Conservation (phyloP, 257 asterid genomes). For the Penstemon newberryi region DNA sequence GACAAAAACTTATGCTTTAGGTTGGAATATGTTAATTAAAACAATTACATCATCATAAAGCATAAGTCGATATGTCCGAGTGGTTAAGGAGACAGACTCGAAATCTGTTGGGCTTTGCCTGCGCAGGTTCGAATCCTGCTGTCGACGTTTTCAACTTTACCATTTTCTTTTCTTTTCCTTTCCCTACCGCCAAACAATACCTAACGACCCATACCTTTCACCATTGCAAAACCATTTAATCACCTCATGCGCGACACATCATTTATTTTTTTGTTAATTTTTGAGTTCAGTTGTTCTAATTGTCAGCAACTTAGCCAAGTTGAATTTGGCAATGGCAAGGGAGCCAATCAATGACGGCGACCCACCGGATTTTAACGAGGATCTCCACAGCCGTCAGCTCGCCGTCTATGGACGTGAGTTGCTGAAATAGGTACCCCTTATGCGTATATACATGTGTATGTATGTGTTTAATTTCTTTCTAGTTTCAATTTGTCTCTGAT, state of each 20-base stretch:
- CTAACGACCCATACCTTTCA: neutral
- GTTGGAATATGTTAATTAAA: neutral
- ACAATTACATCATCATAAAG: neutral
- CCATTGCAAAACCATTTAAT: neutral
- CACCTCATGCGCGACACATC: neutral
- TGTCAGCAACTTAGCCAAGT: too few relatives aligned
- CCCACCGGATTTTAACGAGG: too few relatives aligned
- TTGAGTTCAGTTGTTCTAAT: neutral
- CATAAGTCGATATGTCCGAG: conserved; percentile 78
- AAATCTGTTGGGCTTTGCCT: conserved; percentile 63
- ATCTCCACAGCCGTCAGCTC: too few relatives aligned
- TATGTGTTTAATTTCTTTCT: too few relatives aligned
- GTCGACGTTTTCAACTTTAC: conserved; percentile 31
- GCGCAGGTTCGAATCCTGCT: too few relatives aligned
- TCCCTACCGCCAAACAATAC: conserved; percentile 8
- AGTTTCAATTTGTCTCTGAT: too few relatives aligned
- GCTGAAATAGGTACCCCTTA: too few relatives aligned
- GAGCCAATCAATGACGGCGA: too few relatives aligned
- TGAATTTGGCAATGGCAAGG: too few relatives aligned
- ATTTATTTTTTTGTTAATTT: neutral
- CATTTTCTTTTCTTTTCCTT: neutral
- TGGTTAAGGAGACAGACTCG: conserved; percentile 97
- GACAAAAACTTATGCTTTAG: too few relatives aligned
- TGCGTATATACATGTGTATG: too few relatives aligned
- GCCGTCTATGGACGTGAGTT: too few relatives aligned